These are phyloP conservation scores for Alnus rubra DNA, from an alignment of 306 rosid genomes.

Conservation along the genomic window DNA sequence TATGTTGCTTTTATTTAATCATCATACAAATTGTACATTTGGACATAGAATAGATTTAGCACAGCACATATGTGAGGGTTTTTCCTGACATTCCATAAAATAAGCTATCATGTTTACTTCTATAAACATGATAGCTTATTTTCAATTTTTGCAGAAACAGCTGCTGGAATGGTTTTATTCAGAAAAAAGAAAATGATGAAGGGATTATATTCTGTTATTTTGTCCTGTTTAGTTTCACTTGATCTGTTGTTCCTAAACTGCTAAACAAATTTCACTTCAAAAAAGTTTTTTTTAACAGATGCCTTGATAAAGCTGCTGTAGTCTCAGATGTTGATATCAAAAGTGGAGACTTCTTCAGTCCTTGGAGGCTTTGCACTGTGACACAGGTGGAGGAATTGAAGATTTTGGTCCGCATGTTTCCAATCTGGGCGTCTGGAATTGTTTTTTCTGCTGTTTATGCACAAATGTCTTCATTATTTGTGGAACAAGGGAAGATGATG, in stretches of 20 bases:
- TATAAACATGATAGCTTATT: no score
- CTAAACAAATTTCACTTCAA: no score
- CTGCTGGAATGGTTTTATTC: no score
- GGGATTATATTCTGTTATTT: no score
- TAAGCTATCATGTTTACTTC: no score
- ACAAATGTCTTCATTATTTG: conserved; percentile 93
- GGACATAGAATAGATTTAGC: no score
- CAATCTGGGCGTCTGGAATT: conserved; percentile 90
- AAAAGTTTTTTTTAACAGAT: conserved; percentile 46
- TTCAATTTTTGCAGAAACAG: no score
- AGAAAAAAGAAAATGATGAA: no score
- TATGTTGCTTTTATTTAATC: conserved; percentile 8
- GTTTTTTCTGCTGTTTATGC: conserved; percentile 89
- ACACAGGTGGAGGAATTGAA: conserved; percentile 96
- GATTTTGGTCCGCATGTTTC: conserved; percentile 93
- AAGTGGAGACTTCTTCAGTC: conserved; percentile 59
- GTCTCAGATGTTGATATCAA: conserved; percentile 55
- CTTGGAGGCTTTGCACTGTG: conserved; percentile 88
- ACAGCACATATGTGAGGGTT: no score
- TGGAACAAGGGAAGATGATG: conserved; percentile 92
- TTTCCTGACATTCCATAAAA: no score
- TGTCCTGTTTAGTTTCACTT: no score
- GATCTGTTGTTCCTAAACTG: no score
- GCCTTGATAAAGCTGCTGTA: conserved; percentile 88
- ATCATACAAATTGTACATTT: neutral